Evolutionary conservation across 805 yeast genomes (phyloP).

Genomic region (Yarrowia sp.): DNA sequence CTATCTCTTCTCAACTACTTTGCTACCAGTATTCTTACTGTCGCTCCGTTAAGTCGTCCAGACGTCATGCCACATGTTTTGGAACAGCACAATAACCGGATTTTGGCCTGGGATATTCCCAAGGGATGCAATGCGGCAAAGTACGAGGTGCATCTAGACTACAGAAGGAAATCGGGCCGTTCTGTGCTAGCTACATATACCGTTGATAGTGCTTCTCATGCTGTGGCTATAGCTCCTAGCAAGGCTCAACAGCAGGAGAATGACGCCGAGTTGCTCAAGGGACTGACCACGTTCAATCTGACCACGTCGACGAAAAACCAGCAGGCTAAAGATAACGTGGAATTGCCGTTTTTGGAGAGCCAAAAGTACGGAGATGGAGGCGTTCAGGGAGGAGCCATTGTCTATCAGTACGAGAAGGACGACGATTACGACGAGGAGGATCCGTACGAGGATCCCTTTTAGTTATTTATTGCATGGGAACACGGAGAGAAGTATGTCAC

Average conservation of each 20-base stretch:
- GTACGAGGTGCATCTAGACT: conserved; percentile 54
- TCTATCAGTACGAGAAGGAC: conserved; percentile 91
- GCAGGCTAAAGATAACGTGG: conserved; percentile 77
- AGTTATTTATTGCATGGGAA: conserved; percentile 16
- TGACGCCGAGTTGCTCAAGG: conserved; percentile 54
- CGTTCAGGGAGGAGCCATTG: conserved; percentile 86
- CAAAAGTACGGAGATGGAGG: conserved; percentile 57
- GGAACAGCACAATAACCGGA: conserved; percentile 45
- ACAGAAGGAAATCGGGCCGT: conserved; percentile 83
- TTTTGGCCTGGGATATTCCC: conserved; percentile 48
- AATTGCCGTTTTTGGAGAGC: conserved; percentile 86
- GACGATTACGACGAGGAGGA: conserved; percentile 98
- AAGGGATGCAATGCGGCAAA: conserved; percentile 47
- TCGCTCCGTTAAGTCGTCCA: conserved; percentile 45
- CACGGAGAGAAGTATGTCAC: too few relatives aligned
- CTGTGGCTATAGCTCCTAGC: conserved; percentile 34
- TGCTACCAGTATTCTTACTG: conserved; percentile 69
- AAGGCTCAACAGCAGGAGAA: conserved; percentile 39
- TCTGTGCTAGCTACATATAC: conserved; percentile 54
- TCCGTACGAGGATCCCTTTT: conserved; percentile 95
- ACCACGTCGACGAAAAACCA: conserved; percentile 72
- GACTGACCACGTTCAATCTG: conserved; percentile 83
- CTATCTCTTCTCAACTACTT: conserved; percentile 57
- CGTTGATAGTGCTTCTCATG: conserved; percentile 48
- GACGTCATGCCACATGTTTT: conserved; percentile 32